Conservation (phyloP, 78 protist genomes). For the Dictyostelium firmibasis region DNA sequence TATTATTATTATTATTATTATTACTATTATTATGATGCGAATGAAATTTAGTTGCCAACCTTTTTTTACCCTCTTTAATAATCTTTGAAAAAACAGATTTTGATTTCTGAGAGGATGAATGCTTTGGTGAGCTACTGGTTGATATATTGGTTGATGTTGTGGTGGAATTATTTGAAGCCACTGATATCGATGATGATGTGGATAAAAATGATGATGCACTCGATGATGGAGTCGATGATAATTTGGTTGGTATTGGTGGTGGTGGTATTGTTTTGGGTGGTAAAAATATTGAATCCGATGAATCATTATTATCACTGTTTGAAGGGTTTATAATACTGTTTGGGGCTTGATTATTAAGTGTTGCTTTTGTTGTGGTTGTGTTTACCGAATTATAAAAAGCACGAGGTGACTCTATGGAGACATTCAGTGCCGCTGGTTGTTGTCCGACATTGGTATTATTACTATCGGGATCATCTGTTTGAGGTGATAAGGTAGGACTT, state of each 20-base stretch:
- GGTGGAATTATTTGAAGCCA: background rate
- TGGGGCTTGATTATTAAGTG: background rate
- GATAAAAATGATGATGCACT: constrained; percentile 22
- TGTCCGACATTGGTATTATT: background rate
- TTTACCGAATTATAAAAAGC: background rate
- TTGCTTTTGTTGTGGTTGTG: background rate
- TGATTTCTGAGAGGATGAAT: background rate
- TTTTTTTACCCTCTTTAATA: constrained; percentile 23
- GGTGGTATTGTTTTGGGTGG: background rate
- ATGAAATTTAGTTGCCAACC: background rate
- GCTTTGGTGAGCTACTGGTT: background rate
- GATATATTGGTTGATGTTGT: background rate
- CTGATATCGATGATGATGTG: constrained; percentile 5
- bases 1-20: background rate
- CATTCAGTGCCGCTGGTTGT: background rate
- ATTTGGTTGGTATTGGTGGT: background rate
- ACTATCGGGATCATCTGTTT: background rate
- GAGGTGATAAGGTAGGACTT: constrained; percentile 14
- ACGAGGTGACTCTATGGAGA: background rate
- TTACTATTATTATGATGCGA: background rate
- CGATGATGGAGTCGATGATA: constrained; percentile 15
- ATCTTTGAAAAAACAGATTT: constrained; percentile 33
- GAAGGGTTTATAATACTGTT: background rate
- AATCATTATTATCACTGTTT: too few species aligned
- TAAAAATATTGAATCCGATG: background rate